These are phyloP conservation scores for Emergomyces africanus DNA, from an alignment of 2,329 filamentous ascomycete genomes.

Conservation along the genomic window DNA sequence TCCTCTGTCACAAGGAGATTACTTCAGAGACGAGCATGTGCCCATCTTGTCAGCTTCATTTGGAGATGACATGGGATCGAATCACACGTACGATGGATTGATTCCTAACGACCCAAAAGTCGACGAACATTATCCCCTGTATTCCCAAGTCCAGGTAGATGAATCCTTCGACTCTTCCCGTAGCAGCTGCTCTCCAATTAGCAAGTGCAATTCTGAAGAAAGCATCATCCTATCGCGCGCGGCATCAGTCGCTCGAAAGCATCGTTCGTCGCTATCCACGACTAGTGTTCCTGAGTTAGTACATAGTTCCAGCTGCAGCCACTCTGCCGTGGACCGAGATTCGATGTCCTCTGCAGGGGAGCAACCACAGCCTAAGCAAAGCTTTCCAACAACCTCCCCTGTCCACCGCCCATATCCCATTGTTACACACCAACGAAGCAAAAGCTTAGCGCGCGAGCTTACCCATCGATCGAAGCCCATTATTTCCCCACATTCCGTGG, in stretches of 20 bases:
- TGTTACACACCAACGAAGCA: conserved; percentile 24
- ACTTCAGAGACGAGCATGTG: conserved; percentile 22
- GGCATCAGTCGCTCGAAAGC: conserved; percentile 34
- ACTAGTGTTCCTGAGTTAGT: conserved; percentile 34
- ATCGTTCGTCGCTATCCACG: conserved; percentile 35
- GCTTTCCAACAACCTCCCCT: conserved; percentile 12
- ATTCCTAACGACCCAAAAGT: conserved; percentile 32
- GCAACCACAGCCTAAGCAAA: conserved; percentile 12
- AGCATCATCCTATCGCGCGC: conserved; percentile 41
- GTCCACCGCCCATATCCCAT: conserved; percentile 10
- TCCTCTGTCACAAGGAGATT: conserved; percentile 11
- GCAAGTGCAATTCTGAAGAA: conserved; percentile 45
- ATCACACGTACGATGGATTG: conserved; percentile 29
- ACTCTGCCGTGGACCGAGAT: conserved; percentile 19
- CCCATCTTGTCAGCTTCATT: conserved; percentile 19
- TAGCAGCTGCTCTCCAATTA: conserved; percentile 40
- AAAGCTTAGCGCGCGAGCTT: conserved; percentile 24
- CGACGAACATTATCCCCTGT: conserved; percentile 36
- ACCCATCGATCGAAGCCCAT: conserved; percentile 20
- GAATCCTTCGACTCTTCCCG: conserved; percentile 28
- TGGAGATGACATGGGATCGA: conserved; percentile 22
- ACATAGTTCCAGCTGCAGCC: conserved; percentile 28
- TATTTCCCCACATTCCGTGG: conserved; percentile 15
- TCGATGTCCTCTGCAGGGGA: conserved; percentile 15
- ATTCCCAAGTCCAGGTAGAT: conserved; percentile 31